Percentiles rank a stretch among this genome's conserved stretches.
These are phyloP conservation scores for Fusarium circinatum DNA, from an alignment of 2,329 filamentous ascomycete genomes.

Conservation along the genomic window DNA sequence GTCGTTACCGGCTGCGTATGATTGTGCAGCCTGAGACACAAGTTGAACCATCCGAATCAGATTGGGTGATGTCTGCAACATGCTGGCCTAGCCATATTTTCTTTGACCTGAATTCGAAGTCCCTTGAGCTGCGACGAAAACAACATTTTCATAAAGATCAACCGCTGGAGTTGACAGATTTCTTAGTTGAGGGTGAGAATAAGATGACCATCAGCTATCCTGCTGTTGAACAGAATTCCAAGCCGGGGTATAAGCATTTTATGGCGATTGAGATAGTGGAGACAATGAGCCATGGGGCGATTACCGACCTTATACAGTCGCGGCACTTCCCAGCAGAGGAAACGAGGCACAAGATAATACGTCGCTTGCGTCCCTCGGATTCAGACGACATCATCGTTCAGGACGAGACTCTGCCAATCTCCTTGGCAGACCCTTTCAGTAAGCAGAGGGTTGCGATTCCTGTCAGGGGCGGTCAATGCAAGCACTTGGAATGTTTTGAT, in stretches of 20 bases:
- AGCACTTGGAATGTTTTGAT: constrained; percentile 90
- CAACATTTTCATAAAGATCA: constrained; percentile 79
- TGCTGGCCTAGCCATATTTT: constrained; percentile 78
- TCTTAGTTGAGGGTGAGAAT: constrained; percentile 70
- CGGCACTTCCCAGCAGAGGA: constrained; percentile 55
- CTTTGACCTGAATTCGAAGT: constrained; percentile 71
- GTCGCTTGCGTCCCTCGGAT: constrained; percentile 50
- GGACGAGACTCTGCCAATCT: constrained; percentile 64
- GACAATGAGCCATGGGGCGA: constrained; percentile 58
- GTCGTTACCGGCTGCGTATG: constrained; percentile 76
- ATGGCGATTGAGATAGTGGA: constrained; percentile 77
- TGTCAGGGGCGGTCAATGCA: constrained; percentile 75
- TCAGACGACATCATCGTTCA: constrained; percentile 71
- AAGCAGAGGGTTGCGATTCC: constrained; percentile 74
- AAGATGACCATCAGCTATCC: constrained; percentile 63
- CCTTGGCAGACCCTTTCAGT: constrained; percentile 75
- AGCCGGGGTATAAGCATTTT: constrained; percentile 54
- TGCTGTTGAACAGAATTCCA: constrained; percentile 41
- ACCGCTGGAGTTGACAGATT: constrained; percentile 77
- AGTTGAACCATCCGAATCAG: constrained; percentile 52
- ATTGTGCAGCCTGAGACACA: constrained; percentile 50
- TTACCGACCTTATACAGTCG: constrained; percentile 54
- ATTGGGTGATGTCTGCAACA: constrained; percentile 73
- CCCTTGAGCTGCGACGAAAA: constrained; percentile 71
- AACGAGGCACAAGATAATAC: constrained; percentile 68